phyloP scores from a whole-genome alignment of 371 early-diverging fungal genomes.

The Mortierella sp. region DNA sequence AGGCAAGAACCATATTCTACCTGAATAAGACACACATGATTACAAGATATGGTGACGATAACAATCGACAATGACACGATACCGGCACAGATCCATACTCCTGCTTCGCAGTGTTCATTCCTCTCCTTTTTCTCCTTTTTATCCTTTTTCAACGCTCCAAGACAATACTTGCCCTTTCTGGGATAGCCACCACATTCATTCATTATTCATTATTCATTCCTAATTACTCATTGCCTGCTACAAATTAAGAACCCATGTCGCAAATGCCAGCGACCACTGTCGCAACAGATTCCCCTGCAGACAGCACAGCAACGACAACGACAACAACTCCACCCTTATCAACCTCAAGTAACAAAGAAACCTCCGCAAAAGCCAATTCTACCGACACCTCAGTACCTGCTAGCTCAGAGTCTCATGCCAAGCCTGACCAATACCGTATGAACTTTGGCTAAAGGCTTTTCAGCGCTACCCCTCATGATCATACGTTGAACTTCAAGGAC shows the following conservation, averaged over 20 bases:
- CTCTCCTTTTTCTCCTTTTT: neutral
- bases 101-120: too few species aligned
- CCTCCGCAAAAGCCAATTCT: neutral
- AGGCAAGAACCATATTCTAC: neutral
- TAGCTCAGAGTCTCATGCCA: neutral
- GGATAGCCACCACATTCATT: neutral
- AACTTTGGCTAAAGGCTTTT: neutral
- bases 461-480: neutral
- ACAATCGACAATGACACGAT: neutral
- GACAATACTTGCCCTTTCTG: neutral
- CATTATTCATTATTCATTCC: neutral
- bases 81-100: too few species aligned
- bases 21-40: too few species aligned
- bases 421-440: slow-evolving; percentile 21
- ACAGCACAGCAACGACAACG: neutral
- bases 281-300: neutral
- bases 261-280: slow-evolving; percentile 3
- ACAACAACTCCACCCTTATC: neutral
- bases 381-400: neutral
- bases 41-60: neutral
- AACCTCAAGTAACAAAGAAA: neutral
- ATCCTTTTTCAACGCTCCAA: neutral
- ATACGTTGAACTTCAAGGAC: too few species aligned
- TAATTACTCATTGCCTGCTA: too few species aligned
- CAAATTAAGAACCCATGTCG: slow-evolving; percentile 6